Percentiles rank a stretch among this genome's conserved stretches.
Evolutionary conservation across 345 rosid genomes (phyloP).

Genomic region (Euclidium syriacum): DNA sequence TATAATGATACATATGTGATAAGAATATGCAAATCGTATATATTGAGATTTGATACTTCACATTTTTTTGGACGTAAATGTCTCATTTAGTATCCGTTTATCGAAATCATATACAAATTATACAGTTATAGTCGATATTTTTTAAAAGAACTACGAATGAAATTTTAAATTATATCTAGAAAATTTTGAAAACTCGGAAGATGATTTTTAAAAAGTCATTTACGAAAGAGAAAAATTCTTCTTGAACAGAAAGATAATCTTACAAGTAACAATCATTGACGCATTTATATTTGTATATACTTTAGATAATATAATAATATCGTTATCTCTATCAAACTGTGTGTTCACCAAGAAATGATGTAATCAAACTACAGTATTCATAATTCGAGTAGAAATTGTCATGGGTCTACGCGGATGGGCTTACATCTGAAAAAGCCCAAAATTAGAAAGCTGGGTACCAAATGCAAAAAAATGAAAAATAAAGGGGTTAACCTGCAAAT

Average conservation of each 20-base stretch:
- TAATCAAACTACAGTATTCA: neutral
- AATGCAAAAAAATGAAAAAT: neutral
- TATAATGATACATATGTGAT: neutral
- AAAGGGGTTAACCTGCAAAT: neutral
- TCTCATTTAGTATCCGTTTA: neutral
- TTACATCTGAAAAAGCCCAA: neutral
- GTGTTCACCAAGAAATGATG: neutral
- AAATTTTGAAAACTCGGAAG: neutral
- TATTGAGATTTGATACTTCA: neutral
- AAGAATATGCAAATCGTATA: neutral
- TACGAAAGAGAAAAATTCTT: neutral
- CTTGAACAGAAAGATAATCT: neutral
- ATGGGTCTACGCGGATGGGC: neutral
- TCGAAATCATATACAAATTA: neutral
- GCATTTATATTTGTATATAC: neutral
- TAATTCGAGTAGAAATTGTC: neutral
- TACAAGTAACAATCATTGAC: slow-evolving; percentile 17
- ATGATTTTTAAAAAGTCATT: neutral
- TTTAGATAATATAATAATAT: no score
- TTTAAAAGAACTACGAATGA: neutral
- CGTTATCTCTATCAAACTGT: neutral
- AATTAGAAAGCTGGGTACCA: neutral
- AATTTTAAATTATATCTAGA: neutral
- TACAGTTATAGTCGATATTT: neutral
- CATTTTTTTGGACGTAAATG: no score